phyloP scores from a whole-genome alignment of 192 early-diverging fungal species.

The Jimgerdemannia lactiflua region DNA sequence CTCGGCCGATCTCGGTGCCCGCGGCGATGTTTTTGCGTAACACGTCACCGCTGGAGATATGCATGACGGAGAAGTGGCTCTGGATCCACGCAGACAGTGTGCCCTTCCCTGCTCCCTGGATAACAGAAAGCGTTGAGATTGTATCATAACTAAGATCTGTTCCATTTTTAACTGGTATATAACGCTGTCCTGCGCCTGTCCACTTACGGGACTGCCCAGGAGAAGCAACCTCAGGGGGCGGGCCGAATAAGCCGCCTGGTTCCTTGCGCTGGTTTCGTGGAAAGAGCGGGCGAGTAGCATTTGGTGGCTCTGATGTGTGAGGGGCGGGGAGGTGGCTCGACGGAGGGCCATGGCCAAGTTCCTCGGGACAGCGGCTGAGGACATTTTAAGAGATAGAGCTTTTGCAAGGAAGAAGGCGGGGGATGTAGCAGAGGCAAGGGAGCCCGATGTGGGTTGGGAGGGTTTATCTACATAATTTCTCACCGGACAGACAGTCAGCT shows the following conservation, averaged over 20 bases:
- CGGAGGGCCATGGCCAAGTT: background rate
- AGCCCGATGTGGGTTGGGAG: too few species aligned
- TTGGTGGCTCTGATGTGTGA: background rate
- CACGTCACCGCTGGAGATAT: conserved; percentile 87
- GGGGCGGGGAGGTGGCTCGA: too few species aligned
- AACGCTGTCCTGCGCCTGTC: background rate
- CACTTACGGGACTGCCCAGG: conserved; percentile 73
- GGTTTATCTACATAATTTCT: too few species aligned
- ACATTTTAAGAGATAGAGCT: too few species aligned
- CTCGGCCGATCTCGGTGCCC: conserved; percentile 57
- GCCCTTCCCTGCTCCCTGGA: conserved; percentile 82
- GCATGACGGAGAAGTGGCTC: conserved; percentile 59
- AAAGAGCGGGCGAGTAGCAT: background rate
- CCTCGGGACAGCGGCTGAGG: background rate
- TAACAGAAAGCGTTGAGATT: background rate
- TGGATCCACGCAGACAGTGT: conserved; percentile 83
- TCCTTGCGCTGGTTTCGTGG: background rate
- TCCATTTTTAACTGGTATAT: background rate
- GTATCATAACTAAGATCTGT: background rate
- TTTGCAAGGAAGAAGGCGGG: too few species aligned
- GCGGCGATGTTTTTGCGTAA: conserved; percentile 79
- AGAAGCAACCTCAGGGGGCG: conserved; percentile 64
- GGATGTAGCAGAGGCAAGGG: too few species aligned
- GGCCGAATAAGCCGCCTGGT: background rate
- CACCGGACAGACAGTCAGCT: too few species aligned